These are phyloP conservation scores for Gossypium gossypioides DNA, from an alignment of 441 rosid genomes.

Conservation along the genomic window DNA sequence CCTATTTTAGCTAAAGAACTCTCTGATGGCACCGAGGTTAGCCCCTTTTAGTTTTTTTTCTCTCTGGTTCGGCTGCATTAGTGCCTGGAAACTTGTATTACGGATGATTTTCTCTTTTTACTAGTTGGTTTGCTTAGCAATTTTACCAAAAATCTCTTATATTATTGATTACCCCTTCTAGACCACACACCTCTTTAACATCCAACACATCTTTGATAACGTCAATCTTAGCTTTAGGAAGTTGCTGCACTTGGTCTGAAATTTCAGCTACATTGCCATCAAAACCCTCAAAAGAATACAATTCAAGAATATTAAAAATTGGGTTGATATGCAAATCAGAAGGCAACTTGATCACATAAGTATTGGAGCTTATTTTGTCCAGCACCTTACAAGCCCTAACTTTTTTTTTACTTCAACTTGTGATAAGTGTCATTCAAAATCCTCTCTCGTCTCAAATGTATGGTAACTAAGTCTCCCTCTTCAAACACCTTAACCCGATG, in stretches of 20 bases:
- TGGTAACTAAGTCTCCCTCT: neutral
- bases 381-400: neutral
- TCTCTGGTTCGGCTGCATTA: neutral
- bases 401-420: neutral
- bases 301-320: no score
- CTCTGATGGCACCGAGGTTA: slow-evolving; percentile 62
- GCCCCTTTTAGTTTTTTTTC: slow-evolving; percentile 1
- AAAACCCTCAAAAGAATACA: neutral
- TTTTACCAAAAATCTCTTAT: no score
- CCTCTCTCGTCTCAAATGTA: neutral
- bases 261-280: neutral
- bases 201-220: no score
- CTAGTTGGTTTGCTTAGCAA: no score
- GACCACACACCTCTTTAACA: no score
- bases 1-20: slow-evolving; percentile 66
- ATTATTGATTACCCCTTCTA: no score
- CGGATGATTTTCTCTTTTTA: no score
- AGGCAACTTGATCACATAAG: neutral
- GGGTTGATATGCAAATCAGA: neutral
- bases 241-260: no score
- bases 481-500: neutral
- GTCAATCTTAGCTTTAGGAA: no score
- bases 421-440: neutral
- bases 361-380: neutral
- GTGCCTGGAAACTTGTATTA: neutral